Evolutionary conservation across 1,139 yeast genomes (phyloP), one percentile per base, ranked within the genome.

Genomic region (Barnettozyma hawaiiensis): DNA sequence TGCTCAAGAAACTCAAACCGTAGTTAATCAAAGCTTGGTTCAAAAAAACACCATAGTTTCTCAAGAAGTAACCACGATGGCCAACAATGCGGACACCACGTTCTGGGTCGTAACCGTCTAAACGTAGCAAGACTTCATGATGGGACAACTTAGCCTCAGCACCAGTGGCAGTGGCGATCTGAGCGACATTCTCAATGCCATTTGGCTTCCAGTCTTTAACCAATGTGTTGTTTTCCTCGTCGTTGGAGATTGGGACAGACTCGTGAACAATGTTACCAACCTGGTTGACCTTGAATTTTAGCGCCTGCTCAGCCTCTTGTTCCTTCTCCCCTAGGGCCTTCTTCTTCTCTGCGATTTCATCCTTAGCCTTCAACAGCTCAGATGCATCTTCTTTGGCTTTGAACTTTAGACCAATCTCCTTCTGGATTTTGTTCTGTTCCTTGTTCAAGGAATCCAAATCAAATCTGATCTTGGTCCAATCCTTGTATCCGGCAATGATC

Each of bases 71-170:
- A 51, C 99, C 99, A 70, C 99, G 85, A 76, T 92, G 99, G 50
- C 99, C 99, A 46, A 92, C 92, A 55, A 92, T 82, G 71, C 90
- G 85, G 51, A 87, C 96, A 65, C 99, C 99, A 71, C 99, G 85
- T 69, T 92, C 98, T 53, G 96, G 97, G 64, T 92, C 99, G 66
- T 87, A 92, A 52, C 99, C 99, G 61, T 92, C 97, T 55, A 92
- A 74, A 70, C 97, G 81, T 56, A 94, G 76, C 56, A 94, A 75
- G 44, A 94, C 84, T 71, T 92, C 98, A 64, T 92, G 98, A 64
- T 92, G 98, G 27, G 97, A 90, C 64, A 90, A 76, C 36, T 71
- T 70, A 47, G 96, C 97, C 54, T 81, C 80, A 40, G 75, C 72
- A 47, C 85, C 83, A 40, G 92, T 81, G 42, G 78, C 85, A 53